Evolutionary conservation across 2,329 filamentous ascomycete species (phyloP).

Genomic region (Fonsecaea monophora): DNA sequence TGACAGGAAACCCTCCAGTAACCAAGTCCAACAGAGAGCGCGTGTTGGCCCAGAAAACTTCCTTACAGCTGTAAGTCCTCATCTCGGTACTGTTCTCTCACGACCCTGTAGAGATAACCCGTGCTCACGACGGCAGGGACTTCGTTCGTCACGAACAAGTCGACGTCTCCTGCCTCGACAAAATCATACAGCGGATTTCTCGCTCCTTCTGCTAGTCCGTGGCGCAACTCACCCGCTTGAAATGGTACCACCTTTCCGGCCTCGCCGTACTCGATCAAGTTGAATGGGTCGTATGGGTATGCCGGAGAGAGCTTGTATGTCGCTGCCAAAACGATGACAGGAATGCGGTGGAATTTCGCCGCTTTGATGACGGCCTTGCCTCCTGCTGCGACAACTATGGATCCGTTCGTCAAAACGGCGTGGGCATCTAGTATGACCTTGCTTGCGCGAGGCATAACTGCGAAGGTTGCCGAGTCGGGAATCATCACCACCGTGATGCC

Average conservation of each 20-base stretch:
- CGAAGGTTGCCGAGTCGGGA: constrained; percentile 83
- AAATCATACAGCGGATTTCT: constrained; percentile 83
- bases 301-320: constrained; percentile 94
- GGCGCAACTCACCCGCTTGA: constrained; percentile 78
- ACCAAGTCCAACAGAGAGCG: neutral
- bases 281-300: constrained; percentile 81
- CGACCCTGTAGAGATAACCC: constrained; percentile 67
- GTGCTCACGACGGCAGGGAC: constrained; percentile 67
- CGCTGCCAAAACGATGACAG: constrained; percentile 86
- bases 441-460: constrained; percentile 93
- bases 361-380: constrained; percentile 82
- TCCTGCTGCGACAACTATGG: constrained; percentile 83
- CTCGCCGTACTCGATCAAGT: constrained; percentile 85
- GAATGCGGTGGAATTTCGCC: constrained; percentile 79
- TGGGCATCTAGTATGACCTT: constrained; percentile 92
- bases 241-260: constrained; percentile 77
- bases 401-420: constrained; percentile 86
- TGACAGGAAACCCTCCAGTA: neutral
- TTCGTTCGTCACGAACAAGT: constrained; percentile 82
- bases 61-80: constrained; percentile 60
- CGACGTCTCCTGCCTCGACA: constrained; percentile 69
- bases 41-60: neutral
- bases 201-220: constrained; percentile 70
- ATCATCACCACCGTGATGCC: constrained; percentile 85
- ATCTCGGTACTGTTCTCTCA: constrained; percentile 69